These are phyloP conservation scores for Soucietia sequanensis DNA, from an alignment of 805 yeast species.

Conservation along the genomic window DNA sequence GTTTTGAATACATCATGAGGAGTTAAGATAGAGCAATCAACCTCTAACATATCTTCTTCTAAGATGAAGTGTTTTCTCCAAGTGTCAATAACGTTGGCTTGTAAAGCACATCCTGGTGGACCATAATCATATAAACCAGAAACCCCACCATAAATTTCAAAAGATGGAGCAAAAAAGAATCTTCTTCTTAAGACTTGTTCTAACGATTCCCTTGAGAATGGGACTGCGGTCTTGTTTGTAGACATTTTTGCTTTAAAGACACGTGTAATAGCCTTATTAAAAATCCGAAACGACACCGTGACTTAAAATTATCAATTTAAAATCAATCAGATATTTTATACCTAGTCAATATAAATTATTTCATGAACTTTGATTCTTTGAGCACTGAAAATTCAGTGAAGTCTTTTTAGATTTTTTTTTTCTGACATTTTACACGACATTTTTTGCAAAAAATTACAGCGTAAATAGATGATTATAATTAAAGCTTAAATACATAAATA, in stretches of 20 bases:
- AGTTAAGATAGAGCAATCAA: constrained; percentile 96
- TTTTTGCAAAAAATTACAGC: neutral
- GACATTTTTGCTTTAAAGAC: constrained; percentile 22
- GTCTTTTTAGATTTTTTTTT: no score
- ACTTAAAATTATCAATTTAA: neutral
- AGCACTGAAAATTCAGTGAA: no score
- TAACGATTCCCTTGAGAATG: constrained; percentile 79
- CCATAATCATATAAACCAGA: constrained; percentile 98
- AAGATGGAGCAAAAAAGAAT: constrained; percentile 96
- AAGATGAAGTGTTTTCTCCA: constrained; percentile 98
- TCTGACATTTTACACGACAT: neutral
- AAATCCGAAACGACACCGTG: constrained; percentile 1
- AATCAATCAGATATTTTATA: no score
- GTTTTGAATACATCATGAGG: constrained; percentile 98
- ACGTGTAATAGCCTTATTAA: neutral
- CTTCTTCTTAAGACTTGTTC: constrained; percentile 93
- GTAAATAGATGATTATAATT: no score
- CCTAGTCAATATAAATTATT: no score
- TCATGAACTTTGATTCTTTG: no score
- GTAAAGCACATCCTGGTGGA: constrained; percentile 99
- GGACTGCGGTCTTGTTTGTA: constrained; percentile 25
- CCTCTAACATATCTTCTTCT: constrained; percentile 99
- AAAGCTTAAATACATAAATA: no score
- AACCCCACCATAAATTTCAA: constrained; percentile 97
- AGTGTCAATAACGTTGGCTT: constrained; percentile 88